Conservation (phyloP, 1,284 basidiomycete genomes). For the Tranzscheliella williamsii region DNA sequence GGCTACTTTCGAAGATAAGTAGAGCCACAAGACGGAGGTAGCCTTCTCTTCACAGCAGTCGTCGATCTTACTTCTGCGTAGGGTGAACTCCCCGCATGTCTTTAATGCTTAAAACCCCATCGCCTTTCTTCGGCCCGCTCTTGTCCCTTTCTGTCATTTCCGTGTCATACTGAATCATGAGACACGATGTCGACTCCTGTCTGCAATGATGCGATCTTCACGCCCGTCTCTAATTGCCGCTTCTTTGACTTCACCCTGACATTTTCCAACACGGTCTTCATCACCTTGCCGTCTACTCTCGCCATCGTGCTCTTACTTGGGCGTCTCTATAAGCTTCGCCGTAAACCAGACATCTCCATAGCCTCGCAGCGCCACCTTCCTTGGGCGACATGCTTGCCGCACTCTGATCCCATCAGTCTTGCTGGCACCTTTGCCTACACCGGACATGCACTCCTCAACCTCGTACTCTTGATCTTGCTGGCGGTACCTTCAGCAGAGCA, state of each 20-base stretch:
- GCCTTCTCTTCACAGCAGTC: too few relatives aligned
- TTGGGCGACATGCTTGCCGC: conserved; percentile 8
- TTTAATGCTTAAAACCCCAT: too few relatives aligned
- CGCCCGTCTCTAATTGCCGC: conserved; percentile 39
- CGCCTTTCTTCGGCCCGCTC: too few relatives aligned
- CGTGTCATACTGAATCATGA: too few relatives aligned
- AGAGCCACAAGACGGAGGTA: too few relatives aligned
- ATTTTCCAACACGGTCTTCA: conserved; percentile 39
- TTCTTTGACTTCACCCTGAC: conserved; percentile 47
- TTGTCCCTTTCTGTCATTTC: too few relatives aligned
- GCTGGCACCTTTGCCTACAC: conserved; percentile 16
- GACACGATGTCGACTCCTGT: too few relatives aligned
- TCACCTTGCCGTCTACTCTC: conserved; percentile 22
- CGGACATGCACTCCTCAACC: conserved; percentile 18
- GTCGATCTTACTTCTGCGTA: too few relatives aligned
- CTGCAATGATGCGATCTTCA: conserved; percentile 39
- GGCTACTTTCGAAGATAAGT: too few relatives aligned
- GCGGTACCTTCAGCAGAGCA: conserved; percentile 3
- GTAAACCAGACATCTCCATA: conserved; percentile 17
- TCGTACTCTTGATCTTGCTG: conserved; percentile 11
- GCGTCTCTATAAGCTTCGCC: conserved; percentile 6
- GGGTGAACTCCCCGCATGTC: too few relatives aligned
- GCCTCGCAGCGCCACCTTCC: conserved; percentile 8
- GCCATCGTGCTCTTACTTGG: conserved; percentile 15
- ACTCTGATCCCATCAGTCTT: conserved; percentile 28